Percentiles rank a stretch among this genome's conserved stretches.
phyloP scores from a whole-genome alignment of 2,329 filamentous ascomycete species.

The Didymella lethalis region DNA sequence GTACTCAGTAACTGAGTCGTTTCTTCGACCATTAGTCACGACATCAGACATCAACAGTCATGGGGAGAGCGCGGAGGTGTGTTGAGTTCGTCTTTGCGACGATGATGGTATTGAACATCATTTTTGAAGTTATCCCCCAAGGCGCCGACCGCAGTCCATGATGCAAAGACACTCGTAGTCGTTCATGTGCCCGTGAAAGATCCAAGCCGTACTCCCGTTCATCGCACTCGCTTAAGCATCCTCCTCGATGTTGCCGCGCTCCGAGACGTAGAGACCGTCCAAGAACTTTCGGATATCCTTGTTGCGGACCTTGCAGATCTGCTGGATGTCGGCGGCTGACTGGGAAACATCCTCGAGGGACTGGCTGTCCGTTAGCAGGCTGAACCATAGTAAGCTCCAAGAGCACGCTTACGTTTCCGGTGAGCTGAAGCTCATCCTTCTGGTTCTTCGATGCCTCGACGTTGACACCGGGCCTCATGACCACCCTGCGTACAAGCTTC shows the following conservation, averaged over 20 bases:
- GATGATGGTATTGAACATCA: constrained; percentile 50
- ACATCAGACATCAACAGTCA: constrained; percentile 10
- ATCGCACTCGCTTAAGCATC: constrained; percentile 54
- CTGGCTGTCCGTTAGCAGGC: constrained; percentile 35
- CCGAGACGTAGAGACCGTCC: constrained; percentile 99
- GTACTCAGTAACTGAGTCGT: neutral
- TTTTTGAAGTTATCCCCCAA: constrained; percentile 51
- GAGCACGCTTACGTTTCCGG: constrained; percentile 70
- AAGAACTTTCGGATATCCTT: constrained; percentile 99
- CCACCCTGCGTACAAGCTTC: constrained; percentile 95
- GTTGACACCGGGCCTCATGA: constrained; percentile 88
- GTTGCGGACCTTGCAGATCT: constrained; percentile 99
- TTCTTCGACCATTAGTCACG: neutral
- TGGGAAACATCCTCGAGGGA: constrained; percentile 97
- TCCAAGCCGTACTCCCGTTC: constrained; percentile 45
- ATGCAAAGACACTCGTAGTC: constrained; percentile 53
- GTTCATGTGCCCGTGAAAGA: constrained; percentile 52
- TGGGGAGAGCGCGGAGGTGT: neutral
- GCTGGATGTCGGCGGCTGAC: constrained; percentile 98
- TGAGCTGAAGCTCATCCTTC: constrained; percentile 97
- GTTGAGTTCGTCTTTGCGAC: constrained; percentile 35
- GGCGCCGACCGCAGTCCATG: constrained; percentile 50
- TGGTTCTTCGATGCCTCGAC: constrained; percentile 88
- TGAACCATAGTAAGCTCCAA: constrained; percentile 1
- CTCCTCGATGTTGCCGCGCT: constrained; percentile 93